phyloP scores from a whole-genome alignment of 1,284 basidiomycete species.

The Ustilago xerochloae region DNA sequence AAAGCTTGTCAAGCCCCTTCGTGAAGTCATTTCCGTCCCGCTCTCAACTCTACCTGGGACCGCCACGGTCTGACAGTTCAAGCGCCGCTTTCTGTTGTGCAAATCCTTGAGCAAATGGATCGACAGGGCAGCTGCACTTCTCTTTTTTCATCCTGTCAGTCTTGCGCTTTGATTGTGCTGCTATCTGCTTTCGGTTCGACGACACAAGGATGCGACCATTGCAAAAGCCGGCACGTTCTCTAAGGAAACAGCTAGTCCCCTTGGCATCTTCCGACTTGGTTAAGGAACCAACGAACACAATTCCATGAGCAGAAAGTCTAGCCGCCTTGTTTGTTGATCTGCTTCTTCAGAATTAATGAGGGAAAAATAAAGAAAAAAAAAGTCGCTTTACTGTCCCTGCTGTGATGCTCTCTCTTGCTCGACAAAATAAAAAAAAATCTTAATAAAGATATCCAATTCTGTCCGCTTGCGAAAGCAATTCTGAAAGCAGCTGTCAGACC shows the following conservation, averaged over 20 bases:
- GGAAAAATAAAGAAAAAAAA: neutral
- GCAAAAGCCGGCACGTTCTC: no score
- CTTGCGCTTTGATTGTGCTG: neutral
- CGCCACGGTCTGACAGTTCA: neutral
- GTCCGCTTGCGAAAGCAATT: constrained; percentile 7
- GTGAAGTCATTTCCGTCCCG: neutral
- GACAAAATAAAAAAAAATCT: no score
- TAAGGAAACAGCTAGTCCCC: no score
- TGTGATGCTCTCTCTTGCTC: no score
- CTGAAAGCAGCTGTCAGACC: constrained; percentile 21
- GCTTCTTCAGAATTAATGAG: neutral
- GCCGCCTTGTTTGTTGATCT: neutral
- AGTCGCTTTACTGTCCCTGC: no score
- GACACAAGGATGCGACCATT: neutral
- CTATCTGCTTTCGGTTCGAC: constrained; percentile 1
- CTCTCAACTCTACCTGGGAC: constrained; percentile 2
- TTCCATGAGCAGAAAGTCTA: neutral
- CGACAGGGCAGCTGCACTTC: constrained; percentile 4
- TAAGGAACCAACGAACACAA: neutral
- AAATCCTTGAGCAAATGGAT: neutral
- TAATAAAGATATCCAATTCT: no score
- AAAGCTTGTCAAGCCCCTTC: neutral
- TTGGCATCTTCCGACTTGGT: neutral
- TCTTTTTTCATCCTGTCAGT: neutral
- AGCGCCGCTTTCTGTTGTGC: neutral